Percentiles rank a stretch among this genome's conserved stretches.
phyloP scores from a whole-genome alignment of 805 yeast species.

The Candida golubevii region DNA sequence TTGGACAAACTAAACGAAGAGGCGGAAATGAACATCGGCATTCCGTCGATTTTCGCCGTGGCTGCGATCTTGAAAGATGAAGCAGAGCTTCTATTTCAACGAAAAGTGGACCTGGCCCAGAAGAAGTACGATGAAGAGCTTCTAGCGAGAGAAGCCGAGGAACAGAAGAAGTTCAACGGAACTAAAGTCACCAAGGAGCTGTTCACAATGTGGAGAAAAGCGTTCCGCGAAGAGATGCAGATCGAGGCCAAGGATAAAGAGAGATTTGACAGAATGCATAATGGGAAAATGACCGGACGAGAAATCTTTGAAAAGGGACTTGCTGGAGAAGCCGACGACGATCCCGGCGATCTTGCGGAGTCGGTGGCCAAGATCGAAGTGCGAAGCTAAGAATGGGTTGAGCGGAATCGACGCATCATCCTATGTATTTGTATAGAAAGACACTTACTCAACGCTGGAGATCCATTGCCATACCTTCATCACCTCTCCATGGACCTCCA shows the following conservation, averaged over 20 bases:
- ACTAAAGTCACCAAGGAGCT: slow-evolving; percentile 81
- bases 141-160: slow-evolving; percentile 67
- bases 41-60: slow-evolving; percentile 85
- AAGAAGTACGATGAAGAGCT: slow-evolving; percentile 54
- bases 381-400: not conserved
- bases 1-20: slow-evolving; percentile 44
- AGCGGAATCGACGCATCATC: not conserved
- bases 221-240: slow-evolving; percentile 70
- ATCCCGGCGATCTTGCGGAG: slow-evolving; percentile 17
- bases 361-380: slow-evolving; percentile 17
- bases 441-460: not conserved
- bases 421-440: too few species aligned
- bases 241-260: slow-evolving; percentile 53
- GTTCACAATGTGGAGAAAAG: slow-evolving; percentile 66
- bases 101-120: slow-evolving; percentile 53
- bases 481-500: slow-evolving; percentile 83
- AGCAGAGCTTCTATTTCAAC: slow-evolving; percentile 64
- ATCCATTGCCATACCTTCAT: slow-evolving; percentile 89
- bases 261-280: slow-evolving; percentile 55
- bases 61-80: slow-evolving; percentile 74
- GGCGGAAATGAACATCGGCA: slow-evolving; percentile 78
- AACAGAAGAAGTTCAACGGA: slow-evolving; percentile 86
- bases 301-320: slow-evolving; percentile 89
- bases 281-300: slow-evolving; percentile 78
- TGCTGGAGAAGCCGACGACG: slow-evolving; percentile 60